These are phyloP conservation scores for Ogataea philodendri DNA, from an alignment of 805 yeast species.

Conservation along the genomic window DNA sequence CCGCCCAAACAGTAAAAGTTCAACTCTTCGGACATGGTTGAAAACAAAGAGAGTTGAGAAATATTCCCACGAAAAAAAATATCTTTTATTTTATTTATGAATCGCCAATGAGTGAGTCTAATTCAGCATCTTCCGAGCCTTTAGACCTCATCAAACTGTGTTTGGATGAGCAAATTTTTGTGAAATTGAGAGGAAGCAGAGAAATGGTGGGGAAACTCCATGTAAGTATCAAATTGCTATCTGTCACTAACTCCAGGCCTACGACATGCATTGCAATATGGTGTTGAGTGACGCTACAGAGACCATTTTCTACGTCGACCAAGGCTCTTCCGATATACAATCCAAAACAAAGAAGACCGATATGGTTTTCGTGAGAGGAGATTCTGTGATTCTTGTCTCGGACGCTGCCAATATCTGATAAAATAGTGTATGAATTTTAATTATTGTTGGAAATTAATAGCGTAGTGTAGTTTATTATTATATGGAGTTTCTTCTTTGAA, in stretches of 20 bases:
- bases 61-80: conserved; percentile 3
- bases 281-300: conserved; percentile 92
- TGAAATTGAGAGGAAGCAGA: conserved; percentile 91
- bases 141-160: conserved; percentile 82
- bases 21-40: conserved; percentile 34
- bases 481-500: conserved; percentile 63
- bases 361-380: conserved; percentile 97
- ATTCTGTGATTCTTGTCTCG: conserved; percentile 80
- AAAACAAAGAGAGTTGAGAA: conserved; percentile 2
- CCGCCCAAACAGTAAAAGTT: conserved; percentile 92
- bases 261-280: conserved; percentile 95
- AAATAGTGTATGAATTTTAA: conserved; percentile 1
- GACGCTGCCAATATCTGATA: conserved; percentile 30
- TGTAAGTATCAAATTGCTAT: conserved; percentile 38
- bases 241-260: conserved; percentile 47
- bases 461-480: conserved; percentile 23
- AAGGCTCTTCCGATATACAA: conserved; percentile 43
- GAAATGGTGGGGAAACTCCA: conserved; percentile 88
- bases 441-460: conserved; percentile 1
- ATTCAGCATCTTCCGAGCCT: conserved; percentile 59
- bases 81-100: not conserved
- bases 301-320: conserved; percentile 61
- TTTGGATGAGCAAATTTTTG: conserved; percentile 80
- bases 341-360: conserved; percentile 61
- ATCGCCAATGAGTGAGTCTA: conserved; percentile 28